Evolutionary conservation across 2,329 filamentous ascomycete species (phyloP).

Genomic region (Paecilomyces fulvus): DNA sequence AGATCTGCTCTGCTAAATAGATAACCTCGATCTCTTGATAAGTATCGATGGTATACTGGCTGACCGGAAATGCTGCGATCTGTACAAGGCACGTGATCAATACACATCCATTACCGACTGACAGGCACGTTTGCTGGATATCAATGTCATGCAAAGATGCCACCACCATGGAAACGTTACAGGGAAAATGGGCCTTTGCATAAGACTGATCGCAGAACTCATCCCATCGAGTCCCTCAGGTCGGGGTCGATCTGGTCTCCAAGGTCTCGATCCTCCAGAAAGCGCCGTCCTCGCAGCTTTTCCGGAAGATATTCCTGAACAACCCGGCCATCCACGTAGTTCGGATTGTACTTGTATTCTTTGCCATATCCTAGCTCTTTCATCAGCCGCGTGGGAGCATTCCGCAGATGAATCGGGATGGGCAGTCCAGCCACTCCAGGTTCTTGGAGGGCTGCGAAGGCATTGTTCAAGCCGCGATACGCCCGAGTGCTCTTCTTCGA

Average conservation of each 20-base stretch:
- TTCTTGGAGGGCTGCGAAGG: conserved; percentile 68
- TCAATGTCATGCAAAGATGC: background rate
- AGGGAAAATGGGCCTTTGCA: background rate
- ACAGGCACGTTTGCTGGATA: background rate
- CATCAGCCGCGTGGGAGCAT: conserved; percentile 89
- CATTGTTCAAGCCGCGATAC: conserved; percentile 75
- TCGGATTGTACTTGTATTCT: conserved; percentile 95
- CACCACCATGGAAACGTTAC: no score
- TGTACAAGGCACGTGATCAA: background rate
- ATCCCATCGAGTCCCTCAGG: conserved; percentile 26
- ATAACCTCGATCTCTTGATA: background rate
- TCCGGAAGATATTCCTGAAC: conserved; percentile 86
- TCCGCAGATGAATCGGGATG: conserved; percentile 79
- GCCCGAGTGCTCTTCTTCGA: conserved; percentile 80
- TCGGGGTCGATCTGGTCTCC: conserved; percentile 71
- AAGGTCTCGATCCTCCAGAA: conserved; percentile 72
- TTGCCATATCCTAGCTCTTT: conserved; percentile 83
- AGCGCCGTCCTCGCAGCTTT: conserved; percentile 58
- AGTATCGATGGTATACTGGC: background rate
- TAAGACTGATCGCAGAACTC: background rate
- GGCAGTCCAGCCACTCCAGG: conserved; percentile 74
- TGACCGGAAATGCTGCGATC: background rate
- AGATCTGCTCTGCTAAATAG: background rate
- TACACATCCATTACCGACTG: background rate
- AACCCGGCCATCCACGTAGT: conserved; percentile 74